Conservation (phyloP, 305 asterid genomes). For the Rubia tinctorum region DNA sequence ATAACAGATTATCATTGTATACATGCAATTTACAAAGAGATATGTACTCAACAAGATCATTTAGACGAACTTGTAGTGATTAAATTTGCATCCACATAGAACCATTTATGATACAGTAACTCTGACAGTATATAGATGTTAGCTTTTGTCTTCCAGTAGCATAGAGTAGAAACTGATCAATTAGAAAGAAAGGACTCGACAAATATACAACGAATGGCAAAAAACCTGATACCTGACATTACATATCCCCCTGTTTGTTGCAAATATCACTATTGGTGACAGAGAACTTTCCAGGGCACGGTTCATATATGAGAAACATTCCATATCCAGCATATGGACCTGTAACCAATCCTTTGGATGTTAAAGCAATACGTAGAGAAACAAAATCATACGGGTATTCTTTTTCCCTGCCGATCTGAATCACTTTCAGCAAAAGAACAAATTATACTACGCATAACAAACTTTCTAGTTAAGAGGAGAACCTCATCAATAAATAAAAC, state of each 20-base stretch:
- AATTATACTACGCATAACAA: neutral
- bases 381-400: neutral
- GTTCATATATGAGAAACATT: conserved; percentile 86
- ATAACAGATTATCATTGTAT: too few relatives aligned
- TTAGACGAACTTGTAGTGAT: neutral
- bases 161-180: neutral
- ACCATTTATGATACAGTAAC: neutral
- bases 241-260: conserved; percentile 79
- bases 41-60: neutral
- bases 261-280: conserved; percentile 90
- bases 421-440: conserved; percentile 1
- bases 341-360: conserved; percentile 18
- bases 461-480: conserved; percentile 10
- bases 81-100: neutral
- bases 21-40: neutral
- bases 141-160: neutral
- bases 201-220: neutral
- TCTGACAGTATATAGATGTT: neutral
- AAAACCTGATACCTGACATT: conserved; percentile 47
- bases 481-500: conserved; percentile 96
- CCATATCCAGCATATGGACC: conserved; percentile 99
- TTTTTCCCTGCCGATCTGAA: neutral
- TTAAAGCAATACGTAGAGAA: neutral
- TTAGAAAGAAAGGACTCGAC: neutral
- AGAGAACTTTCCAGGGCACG: conserved; percentile 86